These are phyloP conservation scores for Naumovozyma castellii DNA, from an alignment of 805 yeast species.

Conservation along the genomic window DNA sequence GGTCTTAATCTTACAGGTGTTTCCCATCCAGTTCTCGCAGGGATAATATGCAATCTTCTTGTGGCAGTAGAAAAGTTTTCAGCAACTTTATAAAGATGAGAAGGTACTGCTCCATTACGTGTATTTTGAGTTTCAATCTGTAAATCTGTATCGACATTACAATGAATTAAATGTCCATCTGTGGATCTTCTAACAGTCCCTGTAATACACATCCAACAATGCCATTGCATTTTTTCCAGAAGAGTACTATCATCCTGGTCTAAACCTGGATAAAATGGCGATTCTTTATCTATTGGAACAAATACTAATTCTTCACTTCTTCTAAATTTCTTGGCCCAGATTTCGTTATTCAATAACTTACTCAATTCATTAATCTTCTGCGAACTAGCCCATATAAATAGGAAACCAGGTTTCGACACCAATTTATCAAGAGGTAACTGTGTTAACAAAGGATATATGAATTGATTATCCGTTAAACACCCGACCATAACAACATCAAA, in stretches of 20 bases:
- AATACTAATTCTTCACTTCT: conserved; percentile 85
- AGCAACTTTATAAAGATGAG: conserved; percentile 66
- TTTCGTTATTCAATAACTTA: conserved; percentile 42
- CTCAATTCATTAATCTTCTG: conserved; percentile 57
- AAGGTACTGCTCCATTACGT: conserved; percentile 51
- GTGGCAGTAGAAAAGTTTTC: conserved; percentile 83
- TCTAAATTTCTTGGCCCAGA: conserved; percentile 62
- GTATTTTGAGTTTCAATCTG: conserved; percentile 48
- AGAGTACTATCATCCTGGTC: conserved; percentile 40
- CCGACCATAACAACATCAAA: conserved; percentile 93
- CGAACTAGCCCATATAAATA: conserved; percentile 82
- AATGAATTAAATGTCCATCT: conserved; percentile 78
- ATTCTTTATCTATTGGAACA: conserved; percentile 55
- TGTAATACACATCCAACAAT: conserved; percentile 95
- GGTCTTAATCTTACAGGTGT: conserved; percentile 57
- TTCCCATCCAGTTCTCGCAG: conserved; percentile 57
- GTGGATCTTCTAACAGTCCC: conserved; percentile 85
- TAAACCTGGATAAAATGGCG: conserved; percentile 57
- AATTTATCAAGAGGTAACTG: conserved; percentile 63
- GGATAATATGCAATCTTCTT: conserved; percentile 76
- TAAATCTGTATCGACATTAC: conserved; percentile 86
- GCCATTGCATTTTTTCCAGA: conserved; percentile 78
- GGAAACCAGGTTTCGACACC: conserved; percentile 76
- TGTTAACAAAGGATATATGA: conserved; percentile 50
- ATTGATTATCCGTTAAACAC: conserved; percentile 67